These are phyloP conservation scores for Lotmaria passim DNA, from an alignment of 208 protist genomes.

Conservation along the genomic window DNA sequence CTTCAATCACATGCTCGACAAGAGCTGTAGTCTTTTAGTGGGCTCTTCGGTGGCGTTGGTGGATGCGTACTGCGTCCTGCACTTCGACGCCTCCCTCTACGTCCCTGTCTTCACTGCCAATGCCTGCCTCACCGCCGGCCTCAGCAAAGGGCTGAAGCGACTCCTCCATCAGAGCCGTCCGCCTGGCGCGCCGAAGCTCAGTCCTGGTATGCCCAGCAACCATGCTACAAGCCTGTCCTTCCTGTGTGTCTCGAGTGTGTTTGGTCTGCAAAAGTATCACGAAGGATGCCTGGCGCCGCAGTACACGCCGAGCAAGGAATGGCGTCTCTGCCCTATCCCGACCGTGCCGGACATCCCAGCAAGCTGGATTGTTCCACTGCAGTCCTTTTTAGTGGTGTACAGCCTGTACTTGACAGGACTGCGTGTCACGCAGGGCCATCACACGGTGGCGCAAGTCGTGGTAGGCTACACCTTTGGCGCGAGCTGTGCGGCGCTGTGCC, in stretches of 20 bases:
- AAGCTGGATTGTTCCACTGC: conserved; percentile 17
- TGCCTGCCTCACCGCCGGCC: conserved; percentile 43
- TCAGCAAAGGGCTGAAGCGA: conserved; percentile 56
- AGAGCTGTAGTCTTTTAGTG: conserved; percentile 45
- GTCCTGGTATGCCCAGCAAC: conserved; percentile 75
- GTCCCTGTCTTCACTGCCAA: conserved; percentile 51
- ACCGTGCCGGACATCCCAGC: conserved; percentile 10
- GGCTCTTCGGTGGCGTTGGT: conserved; percentile 36
- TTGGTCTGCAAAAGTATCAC: conserved; percentile 27
- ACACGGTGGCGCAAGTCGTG: conserved; percentile 56
- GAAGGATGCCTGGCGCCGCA: not conserved
- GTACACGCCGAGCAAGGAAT: not conserved
- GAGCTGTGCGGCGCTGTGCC: conserved; percentile 14
- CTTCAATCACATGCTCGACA: conserved; percentile 42
- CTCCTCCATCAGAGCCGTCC: conserved; percentile 58
- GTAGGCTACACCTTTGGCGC: conserved; percentile 48
- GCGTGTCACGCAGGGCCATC: conserved; percentile 48
- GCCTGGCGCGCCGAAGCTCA: conserved; percentile 48
- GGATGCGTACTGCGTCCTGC: conserved; percentile 43
- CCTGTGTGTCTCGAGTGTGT: conserved; percentile 32
- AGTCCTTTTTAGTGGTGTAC: conserved; percentile 36
- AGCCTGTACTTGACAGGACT: conserved; percentile 42
- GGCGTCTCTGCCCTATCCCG: not conserved
- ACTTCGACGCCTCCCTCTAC: conserved; percentile 28
- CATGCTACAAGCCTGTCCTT: conserved; percentile 63